Percentiles rank a stretch among this genome's conserved stretches.
phyloP scores from a whole-genome alignment of 345 rosid genomes.

The Hibiscus trionum region DNA sequence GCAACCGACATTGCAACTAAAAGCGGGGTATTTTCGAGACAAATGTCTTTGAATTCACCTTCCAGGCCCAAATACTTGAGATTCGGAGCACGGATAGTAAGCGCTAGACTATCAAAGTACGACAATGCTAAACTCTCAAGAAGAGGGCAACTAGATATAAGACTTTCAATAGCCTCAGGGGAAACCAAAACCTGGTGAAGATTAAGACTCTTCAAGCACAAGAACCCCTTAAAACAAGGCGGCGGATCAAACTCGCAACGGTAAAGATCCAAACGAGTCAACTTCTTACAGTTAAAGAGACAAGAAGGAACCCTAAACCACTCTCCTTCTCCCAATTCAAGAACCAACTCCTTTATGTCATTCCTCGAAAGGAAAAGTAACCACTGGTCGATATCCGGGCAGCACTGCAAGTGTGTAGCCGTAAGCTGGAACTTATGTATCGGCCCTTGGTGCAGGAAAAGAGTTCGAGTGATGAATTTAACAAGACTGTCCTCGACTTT shows the following conservation, averaged over 20 bases:
- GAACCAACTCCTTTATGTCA: constrained; percentile 61
- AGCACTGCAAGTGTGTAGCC: constrained; percentile 42
- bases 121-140: constrained; percentile 74
- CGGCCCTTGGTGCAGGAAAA: constrained; percentile 88
- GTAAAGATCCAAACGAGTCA: constrained; percentile 61
- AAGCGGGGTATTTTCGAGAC: constrained; percentile 66
- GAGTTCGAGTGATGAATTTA: constrained; percentile 54
- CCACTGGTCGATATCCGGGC: constrained; percentile 90
- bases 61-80: constrained; percentile 75
- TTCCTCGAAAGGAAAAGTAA: constrained; percentile 76
- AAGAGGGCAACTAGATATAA: constrained; percentile 71
- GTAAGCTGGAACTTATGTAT: constrained; percentile 83
- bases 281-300: constrained; percentile 50
- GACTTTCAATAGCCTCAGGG: constrained; percentile 67
- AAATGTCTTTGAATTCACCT: constrained; percentile 81
- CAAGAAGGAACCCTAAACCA: constrained; percentile 79
- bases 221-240: constrained; percentile 57
- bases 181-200: constrained; percentile 73
- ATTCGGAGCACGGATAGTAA: constrained; percentile 63
- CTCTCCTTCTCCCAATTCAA: constrained; percentile 77
- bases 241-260: constrained; percentile 85
- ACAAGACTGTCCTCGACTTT: constrained; percentile 39
- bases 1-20: constrained; percentile 64
- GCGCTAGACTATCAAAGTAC: constrained; percentile 68
- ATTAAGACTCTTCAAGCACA: constrained; percentile 50